Evolutionary conservation across 2,329 filamentous ascomycete species (phyloP).

Genomic region (Xylariaceae sp.): DNA sequence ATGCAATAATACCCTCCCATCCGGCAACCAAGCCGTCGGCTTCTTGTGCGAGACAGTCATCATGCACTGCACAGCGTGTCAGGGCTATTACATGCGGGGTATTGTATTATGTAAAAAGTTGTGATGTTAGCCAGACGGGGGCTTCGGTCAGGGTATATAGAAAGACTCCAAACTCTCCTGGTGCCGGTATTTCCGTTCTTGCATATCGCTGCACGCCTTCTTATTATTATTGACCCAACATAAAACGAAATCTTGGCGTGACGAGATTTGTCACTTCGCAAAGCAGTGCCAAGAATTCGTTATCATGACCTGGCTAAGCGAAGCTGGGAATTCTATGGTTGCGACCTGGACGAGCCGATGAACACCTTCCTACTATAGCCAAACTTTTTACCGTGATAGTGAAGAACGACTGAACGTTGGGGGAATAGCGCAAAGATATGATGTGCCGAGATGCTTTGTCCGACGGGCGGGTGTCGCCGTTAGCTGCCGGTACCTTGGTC

Average conservation of each 20-base stretch:
- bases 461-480: not conserved
- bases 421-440: not conserved
- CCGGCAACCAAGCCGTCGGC: constrained; percentile 1
- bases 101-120: no score
- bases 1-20: constrained; percentile 13
- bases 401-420: not conserved
- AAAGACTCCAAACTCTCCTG: not conserved
- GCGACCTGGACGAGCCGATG: not conserved
- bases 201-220: no score
- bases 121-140: no score
- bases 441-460: constrained; percentile 7
- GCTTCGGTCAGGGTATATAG: no score
- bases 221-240: no score
- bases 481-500: constrained; percentile 1
- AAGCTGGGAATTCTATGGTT: constrained; percentile 8
- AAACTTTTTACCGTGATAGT: not conserved
- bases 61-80: no score
- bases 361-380: constrained; percentile 23
- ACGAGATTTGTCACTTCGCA: constrained; percentile 19
- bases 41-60: not conserved
- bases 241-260: constrained; percentile 11
- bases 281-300: constrained; percentile 10
- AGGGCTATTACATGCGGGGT: no score
- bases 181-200: no score
- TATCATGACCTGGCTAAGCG: constrained; percentile 24